Evolutionary conservation across 441 rosid species (phyloP).

Genomic region (Jatropha podagrica): DNA sequence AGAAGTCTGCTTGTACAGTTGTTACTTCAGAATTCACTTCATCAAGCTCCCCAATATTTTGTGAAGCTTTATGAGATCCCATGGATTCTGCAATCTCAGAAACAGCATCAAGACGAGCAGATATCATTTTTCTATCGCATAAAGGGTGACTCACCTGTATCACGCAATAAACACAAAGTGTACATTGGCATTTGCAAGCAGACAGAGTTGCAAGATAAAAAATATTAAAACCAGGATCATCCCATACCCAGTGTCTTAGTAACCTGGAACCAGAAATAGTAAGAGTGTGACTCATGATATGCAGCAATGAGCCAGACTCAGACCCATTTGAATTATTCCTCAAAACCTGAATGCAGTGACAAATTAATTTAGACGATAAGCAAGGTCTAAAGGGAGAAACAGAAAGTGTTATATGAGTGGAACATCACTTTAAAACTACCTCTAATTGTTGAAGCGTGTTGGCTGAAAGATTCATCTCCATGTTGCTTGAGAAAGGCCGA

Average conservation of each 20-base stretch:
- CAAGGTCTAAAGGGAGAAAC: slow-evolving; percentile 16
- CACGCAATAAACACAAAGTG: slow-evolving; percentile 22
- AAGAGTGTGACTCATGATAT: slow-evolving; percentile 69
- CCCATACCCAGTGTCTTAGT: slow-evolving; percentile 85
- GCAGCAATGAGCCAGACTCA: slow-evolving; percentile 77
- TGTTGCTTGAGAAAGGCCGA: slow-evolving; percentile 64
- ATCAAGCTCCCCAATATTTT: slow-evolving; percentile 33
- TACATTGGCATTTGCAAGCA: slow-evolving; percentile 1
- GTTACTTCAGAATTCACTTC: slow-evolving; percentile 43
- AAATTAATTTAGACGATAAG: slow-evolving; percentile 18
- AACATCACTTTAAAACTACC: slow-evolving; percentile 37
- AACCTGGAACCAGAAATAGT: slow-evolving; percentile 92
- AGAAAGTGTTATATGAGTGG: slow-evolving; percentile 6
- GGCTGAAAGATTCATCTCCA: slow-evolving; percentile 84
- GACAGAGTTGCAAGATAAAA: slow-evolving; percentile 17
- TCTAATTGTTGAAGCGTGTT: slow-evolving; percentile 91
- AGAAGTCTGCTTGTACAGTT: slow-evolving; percentile 44
- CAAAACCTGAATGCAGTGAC: slow-evolving; percentile 52
- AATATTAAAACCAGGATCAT: slow-evolving; percentile 8
- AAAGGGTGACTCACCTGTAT: slow-evolving; percentile 90
- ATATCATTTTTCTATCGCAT: slow-evolving; percentile 72
- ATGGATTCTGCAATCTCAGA: slow-evolving; percentile 86
- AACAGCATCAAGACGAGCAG: slow-evolving; percentile 95
- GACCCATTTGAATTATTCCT: slow-evolving; percentile 77
- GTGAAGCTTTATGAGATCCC: slow-evolving; percentile 55